Conservation (phyloP, 805 yeast genomes). For the Starmerella vitae region DNA sequence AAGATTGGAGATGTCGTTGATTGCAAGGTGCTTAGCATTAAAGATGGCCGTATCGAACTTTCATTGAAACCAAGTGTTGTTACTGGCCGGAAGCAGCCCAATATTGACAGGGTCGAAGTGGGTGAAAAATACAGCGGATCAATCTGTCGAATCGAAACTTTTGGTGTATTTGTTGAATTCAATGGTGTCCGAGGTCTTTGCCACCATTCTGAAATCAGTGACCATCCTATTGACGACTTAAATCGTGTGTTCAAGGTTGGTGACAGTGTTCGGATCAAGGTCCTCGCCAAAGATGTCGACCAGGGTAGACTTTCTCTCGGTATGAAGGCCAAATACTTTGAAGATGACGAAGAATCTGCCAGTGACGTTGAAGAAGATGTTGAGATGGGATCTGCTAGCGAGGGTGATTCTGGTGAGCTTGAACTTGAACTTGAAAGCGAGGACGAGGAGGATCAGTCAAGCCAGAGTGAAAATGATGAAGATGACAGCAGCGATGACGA, state of each 20-base stretch:
- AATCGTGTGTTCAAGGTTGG: constrained; percentile 67
- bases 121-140: constrained; percentile 69
- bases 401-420: constrained; percentile 16
- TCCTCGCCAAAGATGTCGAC: constrained; percentile 45
- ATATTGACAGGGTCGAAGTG: constrained; percentile 45
- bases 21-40: constrained; percentile 56
- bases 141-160: constrained; percentile 64
- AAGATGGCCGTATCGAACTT: constrained; percentile 47
- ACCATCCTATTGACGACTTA: constrained; percentile 41
- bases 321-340: constrained; percentile 86
- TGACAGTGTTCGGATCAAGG: constrained; percentile 76
- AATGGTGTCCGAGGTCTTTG: constrained; percentile 78
- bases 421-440: constrained; percentile 19
- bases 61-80: constrained; percentile 73
- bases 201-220: constrained; percentile 71
- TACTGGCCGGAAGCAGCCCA: constrained; percentile 38
- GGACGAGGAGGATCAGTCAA: constrained; percentile 20
- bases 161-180: constrained; percentile 79
- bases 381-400: constrained; percentile 5
- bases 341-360: constrained; percentile 27
- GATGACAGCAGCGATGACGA: constrained; percentile 25
- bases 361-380: constrained; percentile 23
- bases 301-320: constrained; percentile 77
- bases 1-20: constrained; percentile 55
- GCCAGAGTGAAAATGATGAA: constrained; percentile 15